Conservation (phyloP, 2,329 filamentous ascomycete genomes). For the Colletotrichum sp. region DNA sequence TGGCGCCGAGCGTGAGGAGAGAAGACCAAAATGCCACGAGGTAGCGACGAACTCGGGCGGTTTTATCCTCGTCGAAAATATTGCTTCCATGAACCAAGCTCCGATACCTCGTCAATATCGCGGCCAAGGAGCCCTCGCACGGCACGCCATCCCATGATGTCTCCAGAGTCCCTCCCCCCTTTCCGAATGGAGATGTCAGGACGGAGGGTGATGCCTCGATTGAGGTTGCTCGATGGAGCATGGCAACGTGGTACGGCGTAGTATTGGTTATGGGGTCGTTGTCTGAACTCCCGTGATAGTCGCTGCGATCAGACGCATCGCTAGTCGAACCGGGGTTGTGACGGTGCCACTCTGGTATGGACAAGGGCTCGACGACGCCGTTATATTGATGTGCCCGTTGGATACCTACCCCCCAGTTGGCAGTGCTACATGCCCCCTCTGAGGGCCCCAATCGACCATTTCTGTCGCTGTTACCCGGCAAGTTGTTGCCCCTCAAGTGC, state of each 20-base stretch:
- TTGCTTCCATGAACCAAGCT: not conserved
- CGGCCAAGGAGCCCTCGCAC: not conserved
- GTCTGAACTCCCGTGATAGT: not conserved
- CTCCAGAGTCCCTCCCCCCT: not conserved
- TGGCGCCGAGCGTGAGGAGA: not conserved
- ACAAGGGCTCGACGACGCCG: constrained; percentile 2
- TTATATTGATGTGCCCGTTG: not conserved
- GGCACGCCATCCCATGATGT: not conserved
- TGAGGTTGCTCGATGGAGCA: not conserved
- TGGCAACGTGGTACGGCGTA: not conserved
- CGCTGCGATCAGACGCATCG: constrained; percentile 3
- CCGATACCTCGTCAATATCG: not conserved
- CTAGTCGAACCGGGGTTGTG: not conserved
- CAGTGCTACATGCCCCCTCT: not conserved
- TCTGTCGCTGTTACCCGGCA: not conserved
- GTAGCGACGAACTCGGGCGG: not conserved
- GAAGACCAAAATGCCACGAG: not conserved
- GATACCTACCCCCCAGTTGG: not conserved
- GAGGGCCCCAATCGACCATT: not conserved
- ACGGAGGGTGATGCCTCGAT: not conserved
- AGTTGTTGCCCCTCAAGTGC: not conserved
- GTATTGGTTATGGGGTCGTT: not conserved
- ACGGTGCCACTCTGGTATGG: constrained; percentile 4
- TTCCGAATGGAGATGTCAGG: not conserved
- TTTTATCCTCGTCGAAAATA: not conserved